Conservation (phyloP, 169 alveolate species). For the Eimeria tenella region DNA sequence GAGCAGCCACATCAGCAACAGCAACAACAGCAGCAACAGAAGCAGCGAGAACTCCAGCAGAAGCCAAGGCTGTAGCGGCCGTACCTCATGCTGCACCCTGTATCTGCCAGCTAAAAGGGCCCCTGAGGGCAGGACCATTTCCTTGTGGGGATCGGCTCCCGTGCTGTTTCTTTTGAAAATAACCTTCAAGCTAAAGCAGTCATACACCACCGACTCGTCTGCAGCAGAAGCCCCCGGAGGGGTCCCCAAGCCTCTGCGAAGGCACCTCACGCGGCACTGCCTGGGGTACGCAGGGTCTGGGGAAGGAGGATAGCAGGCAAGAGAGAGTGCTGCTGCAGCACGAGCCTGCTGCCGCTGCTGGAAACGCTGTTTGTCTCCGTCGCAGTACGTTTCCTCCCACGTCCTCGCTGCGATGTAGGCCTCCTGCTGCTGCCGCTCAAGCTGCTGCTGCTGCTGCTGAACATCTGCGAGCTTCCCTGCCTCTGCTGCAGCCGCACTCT, state of each 20-base stretch:
- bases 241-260: background rate
- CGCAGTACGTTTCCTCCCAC: conserved; percentile 76
- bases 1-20: background rate
- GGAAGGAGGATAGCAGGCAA: conserved; percentile 41
- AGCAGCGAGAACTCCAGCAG: background rate
- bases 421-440: conserved; percentile 69
- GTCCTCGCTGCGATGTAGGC: conserved; percentile 59
- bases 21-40: conserved; percentile 8
- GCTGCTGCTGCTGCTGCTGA: conserved; percentile 60
- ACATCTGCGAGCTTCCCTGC: background rate
- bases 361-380: conserved; percentile 60
- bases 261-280: background rate
- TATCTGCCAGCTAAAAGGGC: conserved; percentile 94
- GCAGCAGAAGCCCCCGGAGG: background rate
- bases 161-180: conserved; percentile 94
- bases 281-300: conserved; percentile 40
- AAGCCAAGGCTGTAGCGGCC: conserved; percentile 87
- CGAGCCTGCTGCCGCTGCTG: conserved; percentile 48
- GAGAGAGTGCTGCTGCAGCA: conserved; percentile 62
- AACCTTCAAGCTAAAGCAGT: conserved; percentile 92
- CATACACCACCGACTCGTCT: conserved; percentile 85
- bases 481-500: background rate
- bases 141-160: conserved; percentile 94
- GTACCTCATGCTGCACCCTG: conserved; percentile 89
- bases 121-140: conserved; percentile 92